phyloP scores from a whole-genome alignment of 805 yeast genomes.

The Candida maesae region DNA sequence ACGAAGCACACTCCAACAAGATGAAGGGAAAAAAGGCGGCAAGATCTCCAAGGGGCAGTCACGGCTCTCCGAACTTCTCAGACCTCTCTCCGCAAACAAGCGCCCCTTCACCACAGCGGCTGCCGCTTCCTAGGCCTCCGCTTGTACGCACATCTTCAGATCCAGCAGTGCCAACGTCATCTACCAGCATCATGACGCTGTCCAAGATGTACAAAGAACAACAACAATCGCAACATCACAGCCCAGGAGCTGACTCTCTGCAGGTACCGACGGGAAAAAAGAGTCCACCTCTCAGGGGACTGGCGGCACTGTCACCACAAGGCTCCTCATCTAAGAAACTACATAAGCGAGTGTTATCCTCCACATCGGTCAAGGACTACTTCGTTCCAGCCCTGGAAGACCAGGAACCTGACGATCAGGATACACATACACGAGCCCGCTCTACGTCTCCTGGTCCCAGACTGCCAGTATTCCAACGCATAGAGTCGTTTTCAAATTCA shows the following conservation, averaged over 20 bases:
- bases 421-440: background rate
- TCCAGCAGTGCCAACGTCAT: constrained; percentile 18
- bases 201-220: constrained; percentile 23
- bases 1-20: background rate
- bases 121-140: background rate
- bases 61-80: constrained; percentile 1
- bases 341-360: constrained; percentile 24
- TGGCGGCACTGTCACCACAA: constrained; percentile 2
- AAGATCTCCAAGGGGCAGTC: background rate
- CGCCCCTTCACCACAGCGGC: constrained; percentile 3
- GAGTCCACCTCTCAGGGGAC: constrained; percentile 5
- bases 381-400: constrained; percentile 9
- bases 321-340: constrained; percentile 18
- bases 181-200: constrained; percentile 24
- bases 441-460: constrained; percentile 12
- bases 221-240: constrained; percentile 7
- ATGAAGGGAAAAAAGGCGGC: no score
- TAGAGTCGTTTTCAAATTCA: constrained; percentile 9
- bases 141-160: constrained; percentile 8
- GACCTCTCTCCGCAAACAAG: constrained; percentile 4
- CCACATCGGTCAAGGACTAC: constrained; percentile 20
- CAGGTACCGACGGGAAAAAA: constrained; percentile 3
- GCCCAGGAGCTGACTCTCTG: constrained; percentile 4
- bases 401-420: background rate
- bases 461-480: constrained; percentile 23